These are phyloP conservation scores for Lobulomyces angularis DNA, from an alignment of 192 early-diverging fungal species.

Conservation along the genomic window DNA sequence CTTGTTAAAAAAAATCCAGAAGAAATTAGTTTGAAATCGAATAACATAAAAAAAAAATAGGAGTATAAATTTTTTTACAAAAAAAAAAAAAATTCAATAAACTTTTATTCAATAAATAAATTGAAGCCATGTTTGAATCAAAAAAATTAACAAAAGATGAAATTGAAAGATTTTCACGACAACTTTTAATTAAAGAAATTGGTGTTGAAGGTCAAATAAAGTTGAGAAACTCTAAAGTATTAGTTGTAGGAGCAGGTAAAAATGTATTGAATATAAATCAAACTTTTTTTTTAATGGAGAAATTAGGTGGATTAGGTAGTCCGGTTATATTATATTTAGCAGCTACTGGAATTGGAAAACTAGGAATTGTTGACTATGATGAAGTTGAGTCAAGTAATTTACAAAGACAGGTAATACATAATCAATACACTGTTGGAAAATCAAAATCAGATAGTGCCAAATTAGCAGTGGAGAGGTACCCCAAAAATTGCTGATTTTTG, in stretches of 20 bases:
- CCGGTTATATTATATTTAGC: slow-evolving; percentile 81
- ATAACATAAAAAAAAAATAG: no score
- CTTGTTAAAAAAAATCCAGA: no score
- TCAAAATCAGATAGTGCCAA: slow-evolving; percentile 71
- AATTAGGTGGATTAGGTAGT: slow-evolving; percentile 89
- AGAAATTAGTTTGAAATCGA: no score
- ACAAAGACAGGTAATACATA: slow-evolving; percentile 90
- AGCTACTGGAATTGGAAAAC: slow-evolving; percentile 65
- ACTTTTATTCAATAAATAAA: no score
- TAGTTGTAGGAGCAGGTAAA: not conserved
- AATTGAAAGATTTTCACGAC: slow-evolving; percentile 71
- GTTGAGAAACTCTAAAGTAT: not conserved
- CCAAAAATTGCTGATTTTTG: not conserved
- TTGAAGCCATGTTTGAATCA: no score
- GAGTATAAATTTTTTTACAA: no score
- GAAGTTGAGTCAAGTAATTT: slow-evolving; percentile 79
- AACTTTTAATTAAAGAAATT: slow-evolving; percentile 70
- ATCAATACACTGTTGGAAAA: slow-evolving; percentile 48
- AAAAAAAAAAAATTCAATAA: no score
- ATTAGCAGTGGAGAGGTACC: slow-evolving; percentile 36
- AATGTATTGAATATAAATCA: slow-evolving; percentile 37
- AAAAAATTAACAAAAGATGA: slow-evolving; percentile 45
- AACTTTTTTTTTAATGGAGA: slow-evolving; percentile 65
- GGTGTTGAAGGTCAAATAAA: slow-evolving; percentile 57
- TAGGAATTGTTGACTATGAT: slow-evolving; percentile 92